Evolutionary conservation across 2,329 filamentous ascomycete genomes (phyloP).

Genomic region (Westerdykella sp.): DNA sequence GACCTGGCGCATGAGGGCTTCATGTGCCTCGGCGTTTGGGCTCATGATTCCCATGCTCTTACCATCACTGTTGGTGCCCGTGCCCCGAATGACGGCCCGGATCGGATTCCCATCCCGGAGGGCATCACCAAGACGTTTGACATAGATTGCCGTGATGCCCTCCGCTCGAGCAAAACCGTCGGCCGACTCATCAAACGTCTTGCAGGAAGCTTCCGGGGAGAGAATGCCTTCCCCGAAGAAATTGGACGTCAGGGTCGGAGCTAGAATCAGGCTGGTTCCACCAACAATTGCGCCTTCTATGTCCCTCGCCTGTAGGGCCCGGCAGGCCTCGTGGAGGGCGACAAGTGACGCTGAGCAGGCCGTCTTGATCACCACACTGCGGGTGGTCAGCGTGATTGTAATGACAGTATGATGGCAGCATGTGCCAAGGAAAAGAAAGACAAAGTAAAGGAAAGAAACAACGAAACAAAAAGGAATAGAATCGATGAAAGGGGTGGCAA

Average conservation of each 20-base stretch:
- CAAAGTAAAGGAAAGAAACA: too few relatives aligned
- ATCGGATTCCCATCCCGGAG: slow-evolving; percentile 50
- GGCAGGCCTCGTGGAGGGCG: slow-evolving; percentile 18
- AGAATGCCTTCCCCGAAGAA: slow-evolving; percentile 10
- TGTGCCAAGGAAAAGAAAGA: too few relatives aligned
- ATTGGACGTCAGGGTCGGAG: slow-evolving; percentile 7
- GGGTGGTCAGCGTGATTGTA: too few relatives aligned
- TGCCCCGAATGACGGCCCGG: slow-evolving; percentile 35
- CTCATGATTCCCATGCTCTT: slow-evolving; percentile 48
- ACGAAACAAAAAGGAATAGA: too few relatives aligned
- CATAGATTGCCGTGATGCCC: slow-evolving; percentile 42
- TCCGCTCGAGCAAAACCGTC: slow-evolving; percentile 18
- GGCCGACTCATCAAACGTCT: slow-evolving; percentile 11
- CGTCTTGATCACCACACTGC: slow-evolving; percentile 31
- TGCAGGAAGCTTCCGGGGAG: slow-evolving; percentile 11
- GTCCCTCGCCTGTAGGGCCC: slow-evolving; percentile 6
- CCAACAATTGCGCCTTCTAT: slow-evolving; percentile 12
- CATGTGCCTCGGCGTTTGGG: slow-evolving; percentile 48
- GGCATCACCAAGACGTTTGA: slow-evolving; percentile 53
- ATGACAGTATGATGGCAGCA: too few relatives aligned
- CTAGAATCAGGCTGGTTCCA: slow-evolving; percentile 16
- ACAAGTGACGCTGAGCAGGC: slow-evolving; percentile 31
- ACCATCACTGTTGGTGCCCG: slow-evolving; percentile 44
- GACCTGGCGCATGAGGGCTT: slow-evolving; percentile 7
- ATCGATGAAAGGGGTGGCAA: too few relatives aligned